Evolutionary conservation across 176 grass and related monocot species (phyloP), one percentile per base, ranked within the genome.

Genomic region (Oryza glumipatula): DNA sequence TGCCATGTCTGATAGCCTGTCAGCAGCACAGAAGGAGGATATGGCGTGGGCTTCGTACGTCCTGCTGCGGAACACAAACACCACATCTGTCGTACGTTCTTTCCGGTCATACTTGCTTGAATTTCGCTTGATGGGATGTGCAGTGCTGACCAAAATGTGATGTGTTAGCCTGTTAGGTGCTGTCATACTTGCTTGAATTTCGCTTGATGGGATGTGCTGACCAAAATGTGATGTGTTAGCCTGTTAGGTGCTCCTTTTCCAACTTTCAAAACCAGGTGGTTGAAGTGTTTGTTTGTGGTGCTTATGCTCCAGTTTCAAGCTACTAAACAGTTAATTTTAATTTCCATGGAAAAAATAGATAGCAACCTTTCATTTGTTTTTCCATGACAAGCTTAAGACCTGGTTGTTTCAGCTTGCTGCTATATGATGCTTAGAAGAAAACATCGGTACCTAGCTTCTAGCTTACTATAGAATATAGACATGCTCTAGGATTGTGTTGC

Each of bases 31-130:
- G 77, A 92, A 94, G 81, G 93, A 95, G 84, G 89, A 95, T 71
- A 66, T 95, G 77, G 93, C 96, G 5, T 95, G 96, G 96, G 88
- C 91, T 21, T 95, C 91, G 1, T 98, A 94, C 74, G 93, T 85
- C 21, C 82, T 98, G 69, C 80, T 98, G 44, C 87, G 90, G 48
- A 95, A 88, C 82, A 98, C 93, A 43, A 95, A 98, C 86, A 94
- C 91, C 46, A 91, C 92, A 3, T 94, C 93, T 12, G 89, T 98
- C 86, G 96, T 98, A 94, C 79, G 77, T 48, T 43, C 1, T 67
- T 78, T 19, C 58, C 23, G 0, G 24, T 75, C 35, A 14, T 72
- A 38, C 11, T 4, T 17, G 3, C 11, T 4, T 17, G 3, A 69
- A 49, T 10, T 74, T 7, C 46, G 19, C n/a, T 83, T 70, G 6